Evolutionary conservation across 176 grass and related monocot species (phyloP).

Genomic region (Oryza brachyantha): DNA sequence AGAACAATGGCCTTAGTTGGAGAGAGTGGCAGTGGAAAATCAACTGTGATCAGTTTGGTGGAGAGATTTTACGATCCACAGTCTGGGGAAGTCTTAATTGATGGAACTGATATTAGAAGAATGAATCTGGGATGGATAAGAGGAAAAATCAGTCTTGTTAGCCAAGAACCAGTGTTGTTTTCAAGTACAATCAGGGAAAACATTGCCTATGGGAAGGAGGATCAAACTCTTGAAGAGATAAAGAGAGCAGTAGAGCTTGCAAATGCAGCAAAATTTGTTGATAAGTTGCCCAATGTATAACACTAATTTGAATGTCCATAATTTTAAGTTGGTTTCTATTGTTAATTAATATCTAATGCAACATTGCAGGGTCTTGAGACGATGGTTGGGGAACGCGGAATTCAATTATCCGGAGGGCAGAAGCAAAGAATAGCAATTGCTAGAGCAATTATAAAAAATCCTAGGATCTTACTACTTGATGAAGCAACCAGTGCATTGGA

Average conservation of each 20-base stretch:
- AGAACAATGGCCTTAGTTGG: slow-evolving; percentile 85
- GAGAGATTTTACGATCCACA: slow-evolving; percentile 93
- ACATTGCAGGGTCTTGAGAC: slow-evolving; percentile 69
- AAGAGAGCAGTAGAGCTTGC: slow-evolving; percentile 57
- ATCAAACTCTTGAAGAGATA: slow-evolving; percentile 54
- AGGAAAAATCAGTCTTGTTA: slow-evolving; percentile 73
- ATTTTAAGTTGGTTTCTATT: slow-evolving; percentile 11
- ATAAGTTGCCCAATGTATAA: slow-evolving; percentile 83
- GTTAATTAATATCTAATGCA: slow-evolving; percentile 21
- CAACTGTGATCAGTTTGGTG: slow-evolving; percentile 73
- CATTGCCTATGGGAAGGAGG: slow-evolving; percentile 73
- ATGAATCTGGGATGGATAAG: slow-evolving; percentile 66
- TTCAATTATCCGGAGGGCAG: slow-evolving; percentile 84
- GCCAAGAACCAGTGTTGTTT: slow-evolving; percentile 87
- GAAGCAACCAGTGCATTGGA: slow-evolving; percentile 93
- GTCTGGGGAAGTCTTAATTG: slow-evolving; percentile 75
- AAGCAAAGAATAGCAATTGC: slow-evolving; percentile 96
- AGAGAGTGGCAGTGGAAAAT: slow-evolving; percentile 85
- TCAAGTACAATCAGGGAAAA: slow-evolving; percentile 73
- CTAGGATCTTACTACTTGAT: slow-evolving; percentile 83
- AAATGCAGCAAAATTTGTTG: slow-evolving; percentile 81
- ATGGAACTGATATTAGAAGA: slow-evolving; percentile 65
- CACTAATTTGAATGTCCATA: neutral
- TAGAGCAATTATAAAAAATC: slow-evolving; percentile 78
- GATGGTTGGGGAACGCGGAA: slow-evolving; percentile 80